Percentiles rank a stretch among this genome's conserved stretches.
Evolutionary conservation across 2,329 filamentous ascomycete species (phyloP).

Genomic region (Diplodia intermedia): DNA sequence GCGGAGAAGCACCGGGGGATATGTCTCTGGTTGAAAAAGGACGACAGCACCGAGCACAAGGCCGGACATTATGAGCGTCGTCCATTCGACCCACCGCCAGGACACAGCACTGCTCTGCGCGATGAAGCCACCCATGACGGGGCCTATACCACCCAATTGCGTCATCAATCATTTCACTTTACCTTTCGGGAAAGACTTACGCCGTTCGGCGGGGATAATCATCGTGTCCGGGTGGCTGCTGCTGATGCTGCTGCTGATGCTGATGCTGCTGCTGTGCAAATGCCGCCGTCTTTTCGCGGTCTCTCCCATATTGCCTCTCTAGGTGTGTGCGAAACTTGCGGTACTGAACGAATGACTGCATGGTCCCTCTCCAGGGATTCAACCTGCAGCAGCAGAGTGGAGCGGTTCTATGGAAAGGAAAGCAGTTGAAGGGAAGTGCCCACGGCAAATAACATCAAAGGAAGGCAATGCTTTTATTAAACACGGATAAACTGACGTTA

Average conservation of each 20-base stretch:
- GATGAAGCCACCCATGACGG: constrained; percentile 49
- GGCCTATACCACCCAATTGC: constrained; percentile 34
- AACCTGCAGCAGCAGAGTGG: not conserved
- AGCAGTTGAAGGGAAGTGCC: not conserved
- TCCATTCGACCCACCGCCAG: constrained; percentile 49
- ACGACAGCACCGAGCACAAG: constrained; percentile 43
- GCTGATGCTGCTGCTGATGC: not conserved
- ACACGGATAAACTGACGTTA: not conserved
- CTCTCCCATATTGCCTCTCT: constrained; percentile 33
- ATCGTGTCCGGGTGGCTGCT: too few species aligned
- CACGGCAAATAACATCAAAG: not conserved
- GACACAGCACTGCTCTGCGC: constrained; percentile 46
- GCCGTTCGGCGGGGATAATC: not conserved
- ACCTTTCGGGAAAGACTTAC: not conserved
- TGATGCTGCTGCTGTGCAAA: not conserved
- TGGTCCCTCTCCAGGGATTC: constrained; percentile 19
- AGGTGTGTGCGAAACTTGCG: constrained; percentile 36
- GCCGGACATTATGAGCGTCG: constrained; percentile 47
- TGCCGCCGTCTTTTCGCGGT: constrained; percentile 30
- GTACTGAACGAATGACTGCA: constrained; percentile 42
- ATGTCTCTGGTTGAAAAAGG: constrained; percentile 60
- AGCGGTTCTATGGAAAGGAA: not conserved
- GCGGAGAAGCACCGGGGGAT: constrained; percentile 49
- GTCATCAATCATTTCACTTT: not conserved
- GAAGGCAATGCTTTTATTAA: not conserved